Conservation (phyloP, 495 filamentous ascomycete genomes). For the Clavariopsis aquatica region DNA sequence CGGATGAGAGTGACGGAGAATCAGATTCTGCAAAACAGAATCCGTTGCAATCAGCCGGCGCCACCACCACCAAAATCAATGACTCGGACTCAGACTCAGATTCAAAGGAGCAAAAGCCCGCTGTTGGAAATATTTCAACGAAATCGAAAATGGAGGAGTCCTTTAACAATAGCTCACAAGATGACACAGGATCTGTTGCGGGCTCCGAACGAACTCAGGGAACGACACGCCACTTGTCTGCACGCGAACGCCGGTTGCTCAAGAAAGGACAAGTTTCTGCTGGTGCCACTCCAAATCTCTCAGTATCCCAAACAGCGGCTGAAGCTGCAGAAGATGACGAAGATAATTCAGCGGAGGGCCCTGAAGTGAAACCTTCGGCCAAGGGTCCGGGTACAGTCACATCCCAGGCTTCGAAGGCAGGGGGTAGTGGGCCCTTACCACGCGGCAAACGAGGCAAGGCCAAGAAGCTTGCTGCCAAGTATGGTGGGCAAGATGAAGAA, state of each 20-base stretch:
- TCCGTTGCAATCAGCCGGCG: conserved; percentile 24
- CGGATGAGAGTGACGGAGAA: conserved; percentile 39
- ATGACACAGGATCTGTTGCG: conserved; percentile 28
- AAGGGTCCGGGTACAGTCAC: conserved; percentile 26
- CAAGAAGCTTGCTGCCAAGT: conserved; percentile 87
- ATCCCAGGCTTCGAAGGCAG: conserved; percentile 37
- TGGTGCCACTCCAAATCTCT: conserved; percentile 22
- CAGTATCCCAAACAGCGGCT: conserved; percentile 15
- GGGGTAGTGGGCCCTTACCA: conserved; percentile 44
- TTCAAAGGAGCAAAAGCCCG: background rate
- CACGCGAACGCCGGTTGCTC: conserved; percentile 53
- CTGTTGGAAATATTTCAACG: background rate
- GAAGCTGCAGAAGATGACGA: conserved; percentile 24
- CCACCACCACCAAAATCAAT: background rate
- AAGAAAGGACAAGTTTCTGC: conserved; percentile 50
- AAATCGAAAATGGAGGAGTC: background rate
- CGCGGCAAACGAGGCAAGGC: conserved; percentile 83
- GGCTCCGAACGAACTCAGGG: conserved; percentile 35
- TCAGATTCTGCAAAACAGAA: conserved; percentile 42
- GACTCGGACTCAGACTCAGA: conserved; percentile 26
- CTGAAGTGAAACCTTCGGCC: background rate
- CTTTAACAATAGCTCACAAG: conserved; percentile 37
- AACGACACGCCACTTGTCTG: conserved; percentile 51
- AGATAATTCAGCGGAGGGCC: background rate
- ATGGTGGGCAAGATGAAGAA: conserved; percentile 92